Conservation (phyloP, 2,329 filamentous ascomycete genomes). For the Trematosphaeria pertusa region DNA sequence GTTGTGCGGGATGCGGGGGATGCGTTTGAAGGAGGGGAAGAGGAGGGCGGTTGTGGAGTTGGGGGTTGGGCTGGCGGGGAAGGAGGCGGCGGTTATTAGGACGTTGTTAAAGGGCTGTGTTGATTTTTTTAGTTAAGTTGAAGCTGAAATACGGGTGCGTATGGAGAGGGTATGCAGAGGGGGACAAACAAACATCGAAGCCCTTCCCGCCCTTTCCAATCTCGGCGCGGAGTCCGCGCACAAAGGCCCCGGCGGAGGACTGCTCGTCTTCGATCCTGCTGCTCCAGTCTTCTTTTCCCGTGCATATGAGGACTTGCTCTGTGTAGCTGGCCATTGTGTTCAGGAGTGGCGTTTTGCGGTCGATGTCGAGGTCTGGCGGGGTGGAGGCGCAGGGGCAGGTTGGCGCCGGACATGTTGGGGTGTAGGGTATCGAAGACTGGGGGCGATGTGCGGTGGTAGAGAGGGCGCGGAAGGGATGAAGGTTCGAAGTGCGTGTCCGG, state of each 20-base stretch:
- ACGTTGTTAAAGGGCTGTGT: slow-evolving; percentile 82
- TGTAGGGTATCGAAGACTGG: slow-evolving; percentile 32
- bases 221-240: slow-evolving; percentile 71
- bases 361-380: slow-evolving; percentile 74
- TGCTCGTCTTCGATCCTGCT: slow-evolving; percentile 86
- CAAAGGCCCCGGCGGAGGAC: slow-evolving; percentile 58
- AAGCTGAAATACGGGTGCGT: not conserved
- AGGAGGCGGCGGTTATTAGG: slow-evolving; percentile 77
- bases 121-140: not conserved
- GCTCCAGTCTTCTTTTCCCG: slow-evolving; percentile 79
- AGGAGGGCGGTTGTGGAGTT: slow-evolving; percentile 65
- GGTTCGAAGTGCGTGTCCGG: not conserved
- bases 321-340: slow-evolving; percentile 80
- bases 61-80: slow-evolving; percentile 58
- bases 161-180: not conserved
- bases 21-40: slow-evolving; percentile 82
- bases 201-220: slow-evolving; percentile 52
- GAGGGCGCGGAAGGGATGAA: slow-evolving; percentile 9
- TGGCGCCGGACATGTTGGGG: slow-evolving; percentile 70
- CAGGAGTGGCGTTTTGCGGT: slow-evolving; percentile 72
- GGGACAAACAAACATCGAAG: slow-evolving; percentile 53
- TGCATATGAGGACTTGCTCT: slow-evolving; percentile 84
- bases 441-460: slow-evolving; percentile 9
- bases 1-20: slow-evolving; percentile 72
- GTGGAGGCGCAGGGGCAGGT: slow-evolving; percentile 77